phyloP scores from a whole-genome alignment of 164 flowering plant genomes.

The Berberis thunbergii region DNA sequence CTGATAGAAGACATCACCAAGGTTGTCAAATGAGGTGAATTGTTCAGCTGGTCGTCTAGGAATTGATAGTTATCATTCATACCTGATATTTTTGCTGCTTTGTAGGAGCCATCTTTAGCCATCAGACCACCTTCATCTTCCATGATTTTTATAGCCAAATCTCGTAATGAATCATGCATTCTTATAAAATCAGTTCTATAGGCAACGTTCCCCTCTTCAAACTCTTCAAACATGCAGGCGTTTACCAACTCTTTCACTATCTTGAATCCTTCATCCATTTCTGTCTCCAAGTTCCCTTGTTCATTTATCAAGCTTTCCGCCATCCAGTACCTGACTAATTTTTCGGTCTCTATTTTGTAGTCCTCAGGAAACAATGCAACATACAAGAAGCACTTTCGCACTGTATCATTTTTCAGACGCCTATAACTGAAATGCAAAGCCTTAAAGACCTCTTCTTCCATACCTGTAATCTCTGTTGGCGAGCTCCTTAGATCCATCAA shows the following conservation, averaged over 20 bases:
- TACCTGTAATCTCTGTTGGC: slow-evolving; percentile 24
- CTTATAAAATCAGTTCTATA: neutral
- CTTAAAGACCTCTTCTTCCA: slow-evolving; percentile 23
- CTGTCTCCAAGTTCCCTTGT: neutral
- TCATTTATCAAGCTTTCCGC: slow-evolving; percentile 10
- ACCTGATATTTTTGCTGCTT: too few species aligned
- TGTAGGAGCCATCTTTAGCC: too few species aligned
- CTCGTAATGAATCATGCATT: neutral
- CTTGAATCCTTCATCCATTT: neutral
- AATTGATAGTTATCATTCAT: too few species aligned
- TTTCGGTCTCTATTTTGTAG: slow-evolving; percentile 18
- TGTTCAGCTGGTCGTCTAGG: too few species aligned
- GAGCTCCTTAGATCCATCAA: slow-evolving; percentile 14
- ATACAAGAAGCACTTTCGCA: slow-evolving; percentile 8
- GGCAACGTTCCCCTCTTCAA: neutral
- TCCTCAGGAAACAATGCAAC: slow-evolving; percentile 28
- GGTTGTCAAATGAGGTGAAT: too few species aligned
- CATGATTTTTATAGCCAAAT: neutral
- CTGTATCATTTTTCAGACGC: slow-evolving; percentile 11
- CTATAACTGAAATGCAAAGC: slow-evolving; percentile 27
- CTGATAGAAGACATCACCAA: too few species aligned
- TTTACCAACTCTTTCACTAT: neutral
- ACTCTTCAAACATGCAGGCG: neutral
- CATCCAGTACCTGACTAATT: slow-evolving; percentile 19
- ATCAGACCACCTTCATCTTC: neutral